These are phyloP conservation scores for Tetrapisispora arboricola DNA, from an alignment of 805 yeast genomes.

Conservation along the genomic window DNA sequence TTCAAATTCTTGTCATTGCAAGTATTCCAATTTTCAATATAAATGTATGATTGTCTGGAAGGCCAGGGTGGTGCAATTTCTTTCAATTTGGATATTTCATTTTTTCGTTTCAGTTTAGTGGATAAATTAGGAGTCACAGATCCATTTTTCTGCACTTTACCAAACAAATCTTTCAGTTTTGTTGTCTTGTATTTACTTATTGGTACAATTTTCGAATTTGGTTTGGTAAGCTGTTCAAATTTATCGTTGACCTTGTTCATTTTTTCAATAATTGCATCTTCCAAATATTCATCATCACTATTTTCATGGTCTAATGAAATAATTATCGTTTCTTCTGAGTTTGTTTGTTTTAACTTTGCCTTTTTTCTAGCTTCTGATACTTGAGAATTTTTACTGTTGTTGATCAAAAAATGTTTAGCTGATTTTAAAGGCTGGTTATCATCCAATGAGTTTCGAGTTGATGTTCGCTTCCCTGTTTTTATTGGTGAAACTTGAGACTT, in stretches of 20 bases:
- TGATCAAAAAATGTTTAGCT: slow-evolving; percentile 2
- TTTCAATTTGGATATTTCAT: slow-evolving; percentile 13
- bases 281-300: slow-evolving; percentile 3
- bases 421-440: neutral
- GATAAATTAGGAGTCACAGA: neutral
- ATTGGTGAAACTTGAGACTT: slow-evolving; percentile 6
- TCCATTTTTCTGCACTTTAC: slow-evolving; percentile 7
- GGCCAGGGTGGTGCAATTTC: slow-evolving; percentile 17
- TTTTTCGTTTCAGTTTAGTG: slow-evolving; percentile 2
- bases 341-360: neutral
- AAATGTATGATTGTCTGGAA: slow-evolving; percentile 8
- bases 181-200: slow-evolving; percentile 15
- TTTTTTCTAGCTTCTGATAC: slow-evolving; percentile 1
- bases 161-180: slow-evolving; percentile 16
- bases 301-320: slow-evolving; percentile 9
- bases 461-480: slow-evolving; percentile 2
- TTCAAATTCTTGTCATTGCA: neutral
- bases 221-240: slow-evolving; percentile 4
- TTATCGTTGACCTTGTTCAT: slow-evolving; percentile 2
- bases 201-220: slow-evolving; percentile 9
- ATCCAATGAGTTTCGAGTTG: slow-evolving; percentile 5
- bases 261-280: neutral
- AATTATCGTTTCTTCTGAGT: neutral
- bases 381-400: neutral
- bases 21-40: neutral